phyloP scores from a whole-genome alignment of 345 rosid genomes.

The Raphanus sativus region DNA sequence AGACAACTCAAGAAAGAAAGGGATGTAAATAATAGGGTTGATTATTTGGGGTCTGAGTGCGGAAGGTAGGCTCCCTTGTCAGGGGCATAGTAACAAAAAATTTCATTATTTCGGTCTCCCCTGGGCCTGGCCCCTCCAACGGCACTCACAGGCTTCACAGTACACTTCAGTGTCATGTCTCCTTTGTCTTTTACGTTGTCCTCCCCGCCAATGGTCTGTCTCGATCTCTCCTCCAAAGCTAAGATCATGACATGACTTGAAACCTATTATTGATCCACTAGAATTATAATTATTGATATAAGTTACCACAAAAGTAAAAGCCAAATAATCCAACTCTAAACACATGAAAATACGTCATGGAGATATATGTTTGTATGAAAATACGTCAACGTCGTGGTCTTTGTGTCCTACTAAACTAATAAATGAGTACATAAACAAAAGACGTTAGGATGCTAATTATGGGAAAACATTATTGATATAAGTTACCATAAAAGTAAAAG shows the following conservation, averaged over 20 bases:
- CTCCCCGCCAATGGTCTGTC: background rate
- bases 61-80: background rate
- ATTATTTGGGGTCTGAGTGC: background rate
- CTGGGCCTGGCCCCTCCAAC: background rate
- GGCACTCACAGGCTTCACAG: too few species aligned
- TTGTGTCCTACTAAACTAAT: too few species aligned
- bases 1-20: too few species aligned
- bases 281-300: background rate
- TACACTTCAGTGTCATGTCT: too few species aligned
- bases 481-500: too few species aligned
- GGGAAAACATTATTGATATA: too few species aligned
- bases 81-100: background rate
- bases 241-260: background rate
- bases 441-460: too few species aligned
- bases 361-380: too few species aligned
- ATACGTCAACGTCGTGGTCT: too few species aligned
- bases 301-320: background rate
- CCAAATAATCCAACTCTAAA: too few species aligned
- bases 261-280: too few species aligned
- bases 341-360: background rate
- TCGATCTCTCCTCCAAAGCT: background rate
- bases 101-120: background rate
- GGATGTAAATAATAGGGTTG: background rate
- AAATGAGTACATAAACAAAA: too few species aligned
- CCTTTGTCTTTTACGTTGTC: background rate